Evolutionary conservation across 345 rosid genomes (phyloP).

Genomic region (Brassica rapa): DNA sequence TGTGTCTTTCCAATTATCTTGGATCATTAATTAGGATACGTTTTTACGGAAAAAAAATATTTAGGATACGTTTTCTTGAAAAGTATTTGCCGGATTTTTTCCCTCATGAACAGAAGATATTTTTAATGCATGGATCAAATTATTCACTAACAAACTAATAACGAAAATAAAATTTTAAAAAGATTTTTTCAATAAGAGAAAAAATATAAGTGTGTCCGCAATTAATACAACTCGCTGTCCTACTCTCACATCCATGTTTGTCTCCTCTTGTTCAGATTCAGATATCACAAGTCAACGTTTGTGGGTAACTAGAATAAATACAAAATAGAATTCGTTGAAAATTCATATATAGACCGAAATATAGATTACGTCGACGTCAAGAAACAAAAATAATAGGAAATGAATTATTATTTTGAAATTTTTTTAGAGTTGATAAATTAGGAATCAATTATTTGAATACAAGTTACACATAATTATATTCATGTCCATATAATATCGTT

Average conservation of each 20-base stretch:
- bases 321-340: slow-evolving; percentile 26
- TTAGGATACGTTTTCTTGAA: background rate
- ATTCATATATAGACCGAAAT: background rate
- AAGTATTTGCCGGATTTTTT: background rate
- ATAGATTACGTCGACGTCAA: background rate
- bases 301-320: slow-evolving; percentile 17
- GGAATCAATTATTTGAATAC: background rate
- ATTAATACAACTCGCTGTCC: slow-evolving; percentile 16
- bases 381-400: background rate
- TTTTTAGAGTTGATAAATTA: background rate
- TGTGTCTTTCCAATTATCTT: slow-evolving; percentile 16
- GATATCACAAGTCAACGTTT: slow-evolving; percentile 12
- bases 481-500: background rate
- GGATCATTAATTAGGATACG: slow-evolving; percentile 15
- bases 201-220: background rate
- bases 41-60: background rate
- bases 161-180: background rate
- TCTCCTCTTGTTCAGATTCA: background rate
- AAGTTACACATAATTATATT: background rate
- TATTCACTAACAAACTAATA: background rate
- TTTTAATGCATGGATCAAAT: background rate
- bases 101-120: background rate
- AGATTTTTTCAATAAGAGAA: background rate
- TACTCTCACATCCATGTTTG: slow-evolving; percentile 9
- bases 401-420: background rate